Evolutionary conservation across 2,329 filamentous ascomycete genomes (phyloP).

Genomic region (Reticulascus tulasneorum): DNA sequence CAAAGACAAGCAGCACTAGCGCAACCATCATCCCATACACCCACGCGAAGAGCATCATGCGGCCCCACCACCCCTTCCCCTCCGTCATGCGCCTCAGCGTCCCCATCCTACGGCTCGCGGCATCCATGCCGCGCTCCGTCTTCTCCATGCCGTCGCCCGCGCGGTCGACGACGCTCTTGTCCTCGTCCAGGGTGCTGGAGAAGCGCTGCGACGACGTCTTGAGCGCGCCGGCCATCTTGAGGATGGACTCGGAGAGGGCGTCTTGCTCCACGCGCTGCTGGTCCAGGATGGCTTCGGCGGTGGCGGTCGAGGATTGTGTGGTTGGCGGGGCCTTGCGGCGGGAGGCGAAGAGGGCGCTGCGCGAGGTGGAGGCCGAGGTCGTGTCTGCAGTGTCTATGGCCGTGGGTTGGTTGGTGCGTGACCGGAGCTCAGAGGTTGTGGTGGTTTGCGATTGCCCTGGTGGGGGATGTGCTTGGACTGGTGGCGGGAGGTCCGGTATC

Average conservation of each 20-base stretch:
- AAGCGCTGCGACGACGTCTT: constrained; percentile 74
- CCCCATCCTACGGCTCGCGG: constrained; percentile 73
- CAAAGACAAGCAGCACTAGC: constrained; percentile 75
- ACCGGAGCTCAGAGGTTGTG: constrained; percentile 30
- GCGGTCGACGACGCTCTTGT: constrained; percentile 66
- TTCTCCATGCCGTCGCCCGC: constrained; percentile 74
- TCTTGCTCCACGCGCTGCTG: constrained; percentile 81
- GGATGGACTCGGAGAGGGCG: constrained; percentile 72
- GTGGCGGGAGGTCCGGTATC: constrained; percentile 5
- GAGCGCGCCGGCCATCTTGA: constrained; percentile 72
- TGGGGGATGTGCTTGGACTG: constrained; percentile 1
- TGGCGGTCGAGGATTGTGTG: constrained; percentile 39
- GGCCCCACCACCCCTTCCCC: constrained; percentile 80
- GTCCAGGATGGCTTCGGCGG: constrained; percentile 69
- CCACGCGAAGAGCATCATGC: constrained; percentile 79
- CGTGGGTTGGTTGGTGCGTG: constrained; percentile 24
- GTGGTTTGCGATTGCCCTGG: not conserved
- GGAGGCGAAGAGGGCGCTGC: constrained; percentile 41
- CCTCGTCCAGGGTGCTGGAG: constrained; percentile 63
- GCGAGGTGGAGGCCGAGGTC: constrained; percentile 29
- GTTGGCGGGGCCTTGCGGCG: constrained; percentile 27
- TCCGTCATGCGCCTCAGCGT: constrained; percentile 76
- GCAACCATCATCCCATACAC: constrained; percentile 79
- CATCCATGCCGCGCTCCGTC: constrained; percentile 71
- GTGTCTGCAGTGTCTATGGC: constrained; percentile 16